Evolutionary conservation across 2,329 filamentous ascomycete species (phyloP).

Genomic region (Mycosphaerella sp.): DNA sequence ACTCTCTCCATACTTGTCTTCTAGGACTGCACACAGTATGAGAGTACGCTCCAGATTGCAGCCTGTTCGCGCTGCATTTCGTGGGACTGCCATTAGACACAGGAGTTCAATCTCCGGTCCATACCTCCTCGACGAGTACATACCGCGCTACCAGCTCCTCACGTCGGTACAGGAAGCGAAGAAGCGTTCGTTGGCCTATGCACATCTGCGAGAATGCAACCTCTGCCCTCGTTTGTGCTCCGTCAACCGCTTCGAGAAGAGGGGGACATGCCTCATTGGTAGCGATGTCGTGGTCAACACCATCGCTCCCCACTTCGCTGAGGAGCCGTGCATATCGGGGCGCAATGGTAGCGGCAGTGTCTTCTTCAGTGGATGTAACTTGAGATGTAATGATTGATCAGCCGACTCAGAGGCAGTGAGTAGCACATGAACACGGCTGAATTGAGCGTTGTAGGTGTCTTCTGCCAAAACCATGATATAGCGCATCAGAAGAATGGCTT

Average conservation of each 20-base stretch:
- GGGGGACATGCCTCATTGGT: conserved; percentile 72
- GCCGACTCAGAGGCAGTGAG: neutral
- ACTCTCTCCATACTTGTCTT: neutral
- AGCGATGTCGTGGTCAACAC: conserved; percentile 71
- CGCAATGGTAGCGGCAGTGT: conserved; percentile 74
- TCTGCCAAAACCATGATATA: conserved; percentile 79
- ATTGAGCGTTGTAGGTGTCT: conserved; percentile 35
- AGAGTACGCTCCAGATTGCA: neutral
- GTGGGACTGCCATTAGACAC: neutral
- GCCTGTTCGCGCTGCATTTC: neutral
- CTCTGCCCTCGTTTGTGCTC: conserved; percentile 70
- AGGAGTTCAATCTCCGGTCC: conserved; percentile 46
- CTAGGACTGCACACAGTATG: neutral
- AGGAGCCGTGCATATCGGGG: conserved; percentile 77
- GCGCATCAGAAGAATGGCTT: conserved; percentile 74
- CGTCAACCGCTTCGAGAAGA: conserved; percentile 73
- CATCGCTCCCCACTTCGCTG: conserved; percentile 78
- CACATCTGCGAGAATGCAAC: conserved; percentile 71
- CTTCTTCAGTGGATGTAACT: conserved; percentile 72
- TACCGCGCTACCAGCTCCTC: conserved; percentile 64
- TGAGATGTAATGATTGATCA: conserved; percentile 49
- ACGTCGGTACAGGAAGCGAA: conserved; percentile 61
- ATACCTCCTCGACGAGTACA: conserved; percentile 63
- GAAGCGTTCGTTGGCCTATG: conserved; percentile 68
- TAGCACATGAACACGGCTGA: neutral